Evolutionary conservation across 495 filamentous ascomycete species (phyloP).

Genomic region (Hypoxylon lenormandii): DNA sequence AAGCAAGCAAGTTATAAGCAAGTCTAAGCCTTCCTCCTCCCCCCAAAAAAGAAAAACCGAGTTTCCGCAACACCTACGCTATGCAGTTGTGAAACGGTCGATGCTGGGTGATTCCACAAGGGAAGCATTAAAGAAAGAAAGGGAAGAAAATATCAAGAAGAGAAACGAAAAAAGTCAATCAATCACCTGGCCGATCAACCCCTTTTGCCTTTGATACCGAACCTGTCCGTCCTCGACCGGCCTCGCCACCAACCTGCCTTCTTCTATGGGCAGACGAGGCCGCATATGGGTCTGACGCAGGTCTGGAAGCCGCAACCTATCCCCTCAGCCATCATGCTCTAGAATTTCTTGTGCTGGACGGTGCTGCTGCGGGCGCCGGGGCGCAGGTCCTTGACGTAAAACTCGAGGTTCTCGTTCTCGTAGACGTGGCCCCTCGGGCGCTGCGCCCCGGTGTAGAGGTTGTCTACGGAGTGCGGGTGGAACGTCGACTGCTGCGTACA

Average conservation of each 20-base stretch:
- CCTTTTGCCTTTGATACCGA: slow-evolving; percentile 6
- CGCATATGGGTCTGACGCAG: slow-evolving; percentile 26
- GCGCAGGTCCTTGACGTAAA: slow-evolving; percentile 82
- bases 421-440: slow-evolving; percentile 84
- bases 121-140: slow-evolving; percentile 1
- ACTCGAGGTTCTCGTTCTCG: slow-evolving; percentile 77
- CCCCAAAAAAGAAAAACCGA: not conserved
- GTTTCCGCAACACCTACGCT: slow-evolving; percentile 42
- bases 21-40: not conserved
- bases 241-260: not conserved
- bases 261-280: slow-evolving; percentile 18
- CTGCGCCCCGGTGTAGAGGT: slow-evolving; percentile 87
- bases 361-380: slow-evolving; percentile 54
- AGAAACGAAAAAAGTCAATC: too few relatives aligned
- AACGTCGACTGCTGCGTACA: slow-evolving; percentile 83
- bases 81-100: slow-evolving; percentile 33
- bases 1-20: not conserved
- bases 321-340: slow-evolving; percentile 45
- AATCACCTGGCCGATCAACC: slow-evolving; percentile 9
- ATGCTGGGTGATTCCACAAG: slow-evolving; percentile 6
- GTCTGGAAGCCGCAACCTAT: slow-evolving; percentile 33
- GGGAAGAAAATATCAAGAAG: not conserved
- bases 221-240: not conserved
- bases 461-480: slow-evolving; percentile 70
- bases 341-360: slow-evolving; percentile 41